Conservation (phyloP, 495 filamentous ascomycete species). For the Penicillium coffeae region DNA sequence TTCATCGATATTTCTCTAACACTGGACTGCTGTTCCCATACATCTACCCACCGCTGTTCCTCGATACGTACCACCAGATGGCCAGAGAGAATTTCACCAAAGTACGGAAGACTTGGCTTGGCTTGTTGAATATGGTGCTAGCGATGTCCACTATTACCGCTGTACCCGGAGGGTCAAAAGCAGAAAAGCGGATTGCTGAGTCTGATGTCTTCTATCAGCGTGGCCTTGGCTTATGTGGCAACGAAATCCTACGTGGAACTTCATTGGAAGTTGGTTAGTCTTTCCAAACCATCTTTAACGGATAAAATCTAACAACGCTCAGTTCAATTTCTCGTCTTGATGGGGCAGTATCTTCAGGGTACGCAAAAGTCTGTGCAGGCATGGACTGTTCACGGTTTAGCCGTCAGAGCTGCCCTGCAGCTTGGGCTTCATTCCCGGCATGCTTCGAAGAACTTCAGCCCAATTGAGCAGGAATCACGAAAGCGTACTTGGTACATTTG, state of each 20-base stretch:
- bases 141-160: conserved; percentile 65
- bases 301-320: not conserved
- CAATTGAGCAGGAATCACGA: conserved; percentile 35
- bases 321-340: conserved; percentile 38
- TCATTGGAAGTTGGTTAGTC: conserved; percentile 35
- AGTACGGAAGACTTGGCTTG: conserved; percentile 55
- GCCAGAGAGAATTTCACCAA: conserved; percentile 25
- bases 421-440: conserved; percentile 39
- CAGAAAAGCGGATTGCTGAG: conserved; percentile 14
- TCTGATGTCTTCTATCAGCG: conserved; percentile 40
- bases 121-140: conserved; percentile 69
- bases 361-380: conserved; percentile 42
- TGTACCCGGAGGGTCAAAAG: conserved; percentile 15
- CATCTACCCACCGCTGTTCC: conserved; percentile 32
- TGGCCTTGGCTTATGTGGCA: conserved; percentile 24
- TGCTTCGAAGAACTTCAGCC: conserved; percentile 26
- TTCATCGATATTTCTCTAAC: conserved; percentile 35
- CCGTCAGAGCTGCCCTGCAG: conserved; percentile 37
- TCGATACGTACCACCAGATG: conserved; percentile 34
- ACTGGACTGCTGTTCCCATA: conserved; percentile 41
- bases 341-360: conserved; percentile 42
- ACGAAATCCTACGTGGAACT: conserved; percentile 29
- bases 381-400: conserved; percentile 41
- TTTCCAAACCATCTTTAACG: not conserved
- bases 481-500: conserved; percentile 47